These are phyloP conservation scores for Rubia tinctorum DNA, from an alignment of 305 asterid genomes.

Conservation along the genomic window DNA sequence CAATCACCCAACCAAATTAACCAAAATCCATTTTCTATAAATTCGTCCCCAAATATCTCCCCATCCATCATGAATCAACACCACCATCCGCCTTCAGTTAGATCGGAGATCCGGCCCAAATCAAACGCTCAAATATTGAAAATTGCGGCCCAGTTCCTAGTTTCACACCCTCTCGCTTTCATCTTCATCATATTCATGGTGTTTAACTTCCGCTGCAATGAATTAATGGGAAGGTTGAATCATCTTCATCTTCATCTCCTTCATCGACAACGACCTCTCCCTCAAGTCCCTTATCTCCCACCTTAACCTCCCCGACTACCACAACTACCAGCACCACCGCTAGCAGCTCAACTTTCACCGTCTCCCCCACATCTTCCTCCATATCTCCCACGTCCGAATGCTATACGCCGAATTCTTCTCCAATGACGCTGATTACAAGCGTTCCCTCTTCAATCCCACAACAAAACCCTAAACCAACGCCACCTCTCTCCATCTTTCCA, in stretches of 20 bases:
- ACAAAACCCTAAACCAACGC: conserved; percentile 36
- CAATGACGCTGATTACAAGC: no score
- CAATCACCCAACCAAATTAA: background rate
- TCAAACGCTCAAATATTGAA: conserved; percentile 60
- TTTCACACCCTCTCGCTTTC: conserved; percentile 52
- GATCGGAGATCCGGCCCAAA: conserved; percentile 43
- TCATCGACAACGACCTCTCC: conserved; percentile 68
- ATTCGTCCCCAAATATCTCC: conserved; percentile 5
- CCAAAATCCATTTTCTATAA: background rate
- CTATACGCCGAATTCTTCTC: no score
- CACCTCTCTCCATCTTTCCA: conserved; percentile 43
- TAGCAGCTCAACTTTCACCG: conserved; percentile 49
- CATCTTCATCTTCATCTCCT: conserved; percentile 69
- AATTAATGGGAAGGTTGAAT: no score
- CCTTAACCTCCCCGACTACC: conserved; percentile 54
- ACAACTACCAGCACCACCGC: conserved; percentile 25
- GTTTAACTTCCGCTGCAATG: conserved; percentile 80
- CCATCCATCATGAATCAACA: conserved; percentile 25
- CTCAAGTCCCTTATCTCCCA: conserved; percentile 72
- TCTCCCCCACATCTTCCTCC: conserved; percentile 46
- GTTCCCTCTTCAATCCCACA: no score
- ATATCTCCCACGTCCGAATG: conserved; percentile 36
- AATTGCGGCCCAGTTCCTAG: conserved; percentile 43
- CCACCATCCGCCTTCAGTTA: conserved; percentile 20
- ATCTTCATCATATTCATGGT: conserved; percentile 62